These are phyloP conservation scores for Daucus carota DNA, from an alignment of 129 eudicot genomes.

Conservation along the genomic window DH1_v3.0 NC_030386.2:18711501-18712000, in stretches of 20 bases:
- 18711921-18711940: constrained; percentile 58
- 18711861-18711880: background rate
- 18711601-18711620: constrained; percentile 97
- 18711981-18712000: constrained; percentile 95
- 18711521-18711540: constrained; percentile 91
- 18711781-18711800: background rate
- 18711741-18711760: background rate
- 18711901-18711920: constrained; percentile 3
- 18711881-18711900: background rate
- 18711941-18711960: constrained; percentile 85
- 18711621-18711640: constrained; percentile 69
- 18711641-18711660: constrained; percentile 33
- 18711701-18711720: background rate
- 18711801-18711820: background rate
- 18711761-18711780: no score
- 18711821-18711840: constrained; percentile 3
- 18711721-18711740: background rate
- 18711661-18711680: background rate
- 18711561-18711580: constrained; percentile 1
- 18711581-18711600: constrained; percentile 56
- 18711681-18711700: background rate
- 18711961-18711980: constrained; percentile 74
- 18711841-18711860: background rate
- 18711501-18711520: constrained; percentile 86
- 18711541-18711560: constrained; percentile 42